A percentile compares a stretch with the other conserved stretches of the same genome.
These are phyloP conservation scores for Ustilago trichophora DNA, from an alignment of 1,284 basidiomycete species.

Conservation along the genomic window DNA sequence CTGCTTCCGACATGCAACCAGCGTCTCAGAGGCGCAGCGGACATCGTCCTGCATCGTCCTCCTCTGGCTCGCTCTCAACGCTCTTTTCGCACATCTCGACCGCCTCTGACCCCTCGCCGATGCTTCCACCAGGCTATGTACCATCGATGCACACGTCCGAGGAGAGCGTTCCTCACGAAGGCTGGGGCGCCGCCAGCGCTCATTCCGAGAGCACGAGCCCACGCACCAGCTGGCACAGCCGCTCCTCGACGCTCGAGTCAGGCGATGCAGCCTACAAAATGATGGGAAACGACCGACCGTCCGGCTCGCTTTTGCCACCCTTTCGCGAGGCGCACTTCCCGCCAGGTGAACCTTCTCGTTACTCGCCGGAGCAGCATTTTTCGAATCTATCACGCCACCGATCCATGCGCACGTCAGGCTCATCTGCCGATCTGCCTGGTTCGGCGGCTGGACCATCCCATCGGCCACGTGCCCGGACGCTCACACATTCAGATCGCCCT, in stretches of 20 bases:
- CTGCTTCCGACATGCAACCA: conserved; percentile 20
- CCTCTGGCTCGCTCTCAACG: conserved; percentile 40
- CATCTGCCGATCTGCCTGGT: conserved; percentile 25
- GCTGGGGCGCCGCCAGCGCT: conserved; percentile 37
- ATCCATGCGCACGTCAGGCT: conserved; percentile 30
- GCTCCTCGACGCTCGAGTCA: conserved; percentile 51
- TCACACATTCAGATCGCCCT: conserved; percentile 44
- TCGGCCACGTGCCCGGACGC: conserved; percentile 46
- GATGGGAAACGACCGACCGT: conserved; percentile 19
- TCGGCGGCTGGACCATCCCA: conserved; percentile 7
- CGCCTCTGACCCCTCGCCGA: conserved; percentile 39
- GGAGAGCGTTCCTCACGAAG: conserved; percentile 30
- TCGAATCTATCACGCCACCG: conserved; percentile 36
- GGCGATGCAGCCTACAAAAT: conserved; percentile 47
- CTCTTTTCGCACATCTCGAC: conserved; percentile 48
- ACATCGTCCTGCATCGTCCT: conserved; percentile 42
- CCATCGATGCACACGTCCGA: conserved; percentile 34
- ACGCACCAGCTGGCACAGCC: conserved; percentile 53
- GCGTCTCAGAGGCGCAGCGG: conserved; percentile 23
- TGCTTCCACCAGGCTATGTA: conserved; percentile 32
- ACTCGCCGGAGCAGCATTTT: conserved; percentile 24
- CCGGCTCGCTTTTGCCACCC: conserved; percentile 26
- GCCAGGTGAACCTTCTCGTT: conserved; percentile 17
- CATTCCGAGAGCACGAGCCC: conserved; percentile 40
- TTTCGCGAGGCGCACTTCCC: conserved; percentile 25